phyloP scores from a whole-genome alignment of 2,329 filamentous ascomycete genomes.

The Exophiala lecanii-corni region DNA sequence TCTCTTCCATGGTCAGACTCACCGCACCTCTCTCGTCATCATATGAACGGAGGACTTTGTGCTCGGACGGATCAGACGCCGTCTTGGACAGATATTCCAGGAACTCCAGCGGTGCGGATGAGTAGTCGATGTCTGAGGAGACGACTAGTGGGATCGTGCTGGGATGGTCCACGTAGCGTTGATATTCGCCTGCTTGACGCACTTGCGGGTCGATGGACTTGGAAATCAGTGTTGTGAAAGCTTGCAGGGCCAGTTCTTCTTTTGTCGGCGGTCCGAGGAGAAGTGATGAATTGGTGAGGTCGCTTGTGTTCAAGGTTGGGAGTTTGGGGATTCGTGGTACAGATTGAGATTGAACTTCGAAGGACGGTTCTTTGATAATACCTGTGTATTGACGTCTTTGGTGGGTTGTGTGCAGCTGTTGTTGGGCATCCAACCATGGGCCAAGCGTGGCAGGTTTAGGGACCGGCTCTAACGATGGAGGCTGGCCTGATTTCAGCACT shows the following conservation, averaged over 20 bases:
- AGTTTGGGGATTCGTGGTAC: conserved; percentile 23
- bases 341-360: conserved; percentile 27
- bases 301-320: conserved; percentile 24
- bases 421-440: conserved; percentile 31
- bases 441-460: conserved; percentile 30
- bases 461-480: conserved; percentile 18
- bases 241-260: conserved; percentile 73
- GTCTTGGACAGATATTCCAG: conserved; percentile 66
- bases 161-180: conserved; percentile 82
- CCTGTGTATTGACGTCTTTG: conserved; percentile 35
- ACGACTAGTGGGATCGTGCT: conserved; percentile 72
- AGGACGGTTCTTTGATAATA: conserved; percentile 54
- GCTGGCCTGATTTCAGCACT: conserved; percentile 29
- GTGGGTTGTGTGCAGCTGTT: conserved; percentile 29
- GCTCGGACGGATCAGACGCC: conserved; percentile 14
- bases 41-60: conserved; percentile 41
- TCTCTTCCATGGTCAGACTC: conserved; percentile 39
- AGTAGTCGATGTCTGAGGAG: conserved; percentile 34
- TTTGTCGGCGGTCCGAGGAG: conserved; percentile 62
- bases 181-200: conserved; percentile 76
- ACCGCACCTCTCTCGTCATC: conserved; percentile 51
- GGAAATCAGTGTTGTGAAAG: conserved; percentile 67
- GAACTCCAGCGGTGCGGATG: conserved; percentile 55
- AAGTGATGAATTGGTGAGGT: conserved; percentile 43
- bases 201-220: conserved; percentile 84